Percentiles rank a stretch among this genome's conserved stretches.
Conservation (phyloP, 179 eudicot species). For the Silene coronaria region DNA sequence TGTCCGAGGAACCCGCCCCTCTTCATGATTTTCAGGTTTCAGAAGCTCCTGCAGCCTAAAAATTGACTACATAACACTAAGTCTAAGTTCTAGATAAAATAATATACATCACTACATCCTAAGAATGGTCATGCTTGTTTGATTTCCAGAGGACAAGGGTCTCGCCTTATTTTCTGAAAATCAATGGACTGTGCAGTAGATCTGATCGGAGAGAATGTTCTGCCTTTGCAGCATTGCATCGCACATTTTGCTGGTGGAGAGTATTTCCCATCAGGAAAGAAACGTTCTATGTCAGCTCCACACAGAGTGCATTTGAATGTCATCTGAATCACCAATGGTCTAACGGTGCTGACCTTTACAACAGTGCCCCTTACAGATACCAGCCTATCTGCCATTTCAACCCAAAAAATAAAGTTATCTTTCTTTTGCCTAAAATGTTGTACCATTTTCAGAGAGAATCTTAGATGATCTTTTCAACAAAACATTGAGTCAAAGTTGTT, state of each 20-base stretch:
- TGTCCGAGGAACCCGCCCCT: constrained; percentile 96
- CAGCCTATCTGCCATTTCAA: constrained; percentile 65
- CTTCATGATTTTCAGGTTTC: constrained; percentile 90
- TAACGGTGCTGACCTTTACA: constrained; percentile 84
- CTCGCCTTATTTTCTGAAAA: constrained; percentile 89
- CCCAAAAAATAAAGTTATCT: constrained; percentile 17
- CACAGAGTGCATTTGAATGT: constrained; percentile 67
- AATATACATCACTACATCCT: not conserved
- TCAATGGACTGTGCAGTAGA: constrained; percentile 69
- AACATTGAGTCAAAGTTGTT: constrained; percentile 6
- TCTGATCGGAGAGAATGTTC: constrained; percentile 64
- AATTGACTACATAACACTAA: constrained; percentile 10
- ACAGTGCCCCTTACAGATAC: constrained; percentile 88
- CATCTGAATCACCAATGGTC: constrained; percentile 83
- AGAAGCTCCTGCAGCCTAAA: constrained; percentile 84
- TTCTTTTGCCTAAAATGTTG: not conserved
- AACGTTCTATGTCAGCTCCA: constrained; percentile 61
- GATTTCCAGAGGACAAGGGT: not conserved
- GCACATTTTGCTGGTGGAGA: constrained; percentile 77
- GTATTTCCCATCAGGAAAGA: constrained; percentile 91
- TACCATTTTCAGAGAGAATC: not conserved
- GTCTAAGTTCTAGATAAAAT: not conserved
- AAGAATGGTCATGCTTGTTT: not conserved
- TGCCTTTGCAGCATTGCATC: constrained; percentile 80
- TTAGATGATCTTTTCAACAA: not conserved